phyloP scores from a whole-genome alignment of 768 basidiomycete species.

The Cyathus striatus region DNA sequence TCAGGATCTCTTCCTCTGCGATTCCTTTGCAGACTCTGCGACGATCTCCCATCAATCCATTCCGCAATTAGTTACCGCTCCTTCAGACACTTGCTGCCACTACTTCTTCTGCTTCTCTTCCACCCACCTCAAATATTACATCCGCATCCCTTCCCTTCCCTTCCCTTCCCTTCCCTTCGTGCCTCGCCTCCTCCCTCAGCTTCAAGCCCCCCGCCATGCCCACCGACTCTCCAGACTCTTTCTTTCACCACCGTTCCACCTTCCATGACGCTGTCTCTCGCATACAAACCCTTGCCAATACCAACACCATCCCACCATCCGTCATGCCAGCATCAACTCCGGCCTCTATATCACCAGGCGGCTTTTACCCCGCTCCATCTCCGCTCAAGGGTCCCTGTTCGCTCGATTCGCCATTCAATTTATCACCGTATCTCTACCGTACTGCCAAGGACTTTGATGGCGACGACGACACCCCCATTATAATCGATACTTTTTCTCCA shows the following conservation, averaged over 20 bases:
- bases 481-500: conserved; percentile 23
- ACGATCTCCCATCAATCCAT: conserved; percentile 24
- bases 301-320: no score
- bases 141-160: conserved; percentile 4
- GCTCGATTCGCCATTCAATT: conserved; percentile 1
- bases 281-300: no score
- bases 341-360: not conserved
- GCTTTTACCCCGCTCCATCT: conserved; percentile 1
- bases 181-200: conserved; percentile 9
- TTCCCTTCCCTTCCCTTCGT: conserved; percentile 6
- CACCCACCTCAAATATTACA: not conserved
- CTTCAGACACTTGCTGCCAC: not conserved
- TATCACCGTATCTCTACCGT: conserved; percentile 4
- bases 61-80: conserved; percentile 3
- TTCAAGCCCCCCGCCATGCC: conserved; percentile 12
- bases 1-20: no score
- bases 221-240: no score
- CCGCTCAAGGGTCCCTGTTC: not conserved
- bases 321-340: not conserved
- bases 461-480: conserved; percentile 6
- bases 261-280: conserved; percentile 11
- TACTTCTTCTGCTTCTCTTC: not conserved
- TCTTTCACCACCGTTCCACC: no score
- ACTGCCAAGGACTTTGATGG: conserved; percentile 2
- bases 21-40: conserved; percentile 13